Conservation (phyloP, 2,329 filamentous ascomycete species). For the Diplodia sapinea region DNA sequence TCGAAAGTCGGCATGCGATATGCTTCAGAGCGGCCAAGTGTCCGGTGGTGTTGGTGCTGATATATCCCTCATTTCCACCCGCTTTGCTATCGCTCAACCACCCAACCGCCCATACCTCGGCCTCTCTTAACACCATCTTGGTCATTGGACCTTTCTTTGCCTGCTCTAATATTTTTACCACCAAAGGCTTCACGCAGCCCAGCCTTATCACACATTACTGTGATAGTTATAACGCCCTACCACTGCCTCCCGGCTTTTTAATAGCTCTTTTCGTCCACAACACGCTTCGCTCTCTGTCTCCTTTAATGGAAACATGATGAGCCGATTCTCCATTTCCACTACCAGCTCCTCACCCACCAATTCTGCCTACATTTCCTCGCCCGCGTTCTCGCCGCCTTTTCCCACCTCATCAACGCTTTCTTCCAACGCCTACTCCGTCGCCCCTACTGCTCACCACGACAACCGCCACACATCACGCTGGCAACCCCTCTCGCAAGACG, state of each 20-base stretch:
- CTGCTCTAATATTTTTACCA: neutral
- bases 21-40: neutral
- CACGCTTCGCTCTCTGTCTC: neutral
- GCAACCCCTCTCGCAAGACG: constrained; percentile 11
- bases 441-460: neutral
- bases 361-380: neutral
- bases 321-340: constrained; percentile 11
- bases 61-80: neutral
- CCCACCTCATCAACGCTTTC: neutral
- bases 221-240: neutral
- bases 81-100: neutral
- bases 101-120: neutral
- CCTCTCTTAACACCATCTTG: neutral
- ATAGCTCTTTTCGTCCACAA: neutral
- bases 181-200: neutral
- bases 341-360: constrained; percentile 10
- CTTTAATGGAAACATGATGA: neutral
- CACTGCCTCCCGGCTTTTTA: neutral
- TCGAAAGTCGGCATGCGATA: neutral
- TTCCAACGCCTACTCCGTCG: neutral
- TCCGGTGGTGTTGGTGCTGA: neutral
- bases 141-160: neutral
- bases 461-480: neutral
- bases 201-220: neutral
- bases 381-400: neutral